Evolutionary conservation across 2,329 filamentous ascomycete genomes (phyloP), one percentile per base, ranked within the genome.

Genomic region (Colletotrichum sp.): DNA sequence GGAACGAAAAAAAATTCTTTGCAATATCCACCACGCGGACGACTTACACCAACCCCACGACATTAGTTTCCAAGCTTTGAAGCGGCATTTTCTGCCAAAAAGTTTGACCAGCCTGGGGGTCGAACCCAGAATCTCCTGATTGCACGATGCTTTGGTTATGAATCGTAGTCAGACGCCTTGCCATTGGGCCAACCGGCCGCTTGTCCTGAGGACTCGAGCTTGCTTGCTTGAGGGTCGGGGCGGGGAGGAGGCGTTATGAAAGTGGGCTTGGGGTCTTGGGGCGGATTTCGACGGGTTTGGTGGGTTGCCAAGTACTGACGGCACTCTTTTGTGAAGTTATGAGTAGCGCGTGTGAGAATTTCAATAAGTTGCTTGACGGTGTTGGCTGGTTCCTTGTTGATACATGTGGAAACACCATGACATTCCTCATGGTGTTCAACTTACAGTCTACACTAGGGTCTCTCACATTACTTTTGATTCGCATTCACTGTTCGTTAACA

Each of bases 161-260:
- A 30, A 24, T 85, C 83, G 84, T 85, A 85, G 84, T 86, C 84
- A 85, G 83, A 85, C 84, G 84, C 83, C 84, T 85, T 86, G 83
- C 80, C 84, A 85, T 84, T 84, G 82, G 82, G 81, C 82, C 82
- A 85, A 75, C 73, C 73, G 73, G 73, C 73, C 73, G 36, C 28
- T 58, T 5, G 18, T 21, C 38, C 9, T 8, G 24, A 18, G 21
- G 24, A 36, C 4, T 15, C 13, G 6, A 38, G 24, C 38, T 69
- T 55, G 64, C 15, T 43, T 48, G n/a, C 43, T 48, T 58, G 21
- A 2, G 1, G 2, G 1, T 13, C 6, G 12, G 3, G 7, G 8
- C 15, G n/a, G 30, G 60, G 30, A 64, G 21, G 13, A 15, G 16
- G 30, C 13, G 1, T n/a, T 64, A 64, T 64, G 32, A 64, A 64